Percentiles rank a stretch among this genome's conserved stretches.
These are phyloP conservation scores for Colletotrichum euphorbiae DNA, from an alignment of 2,329 filamentous ascomycete genomes.

Conservation along the genomic window DNA sequence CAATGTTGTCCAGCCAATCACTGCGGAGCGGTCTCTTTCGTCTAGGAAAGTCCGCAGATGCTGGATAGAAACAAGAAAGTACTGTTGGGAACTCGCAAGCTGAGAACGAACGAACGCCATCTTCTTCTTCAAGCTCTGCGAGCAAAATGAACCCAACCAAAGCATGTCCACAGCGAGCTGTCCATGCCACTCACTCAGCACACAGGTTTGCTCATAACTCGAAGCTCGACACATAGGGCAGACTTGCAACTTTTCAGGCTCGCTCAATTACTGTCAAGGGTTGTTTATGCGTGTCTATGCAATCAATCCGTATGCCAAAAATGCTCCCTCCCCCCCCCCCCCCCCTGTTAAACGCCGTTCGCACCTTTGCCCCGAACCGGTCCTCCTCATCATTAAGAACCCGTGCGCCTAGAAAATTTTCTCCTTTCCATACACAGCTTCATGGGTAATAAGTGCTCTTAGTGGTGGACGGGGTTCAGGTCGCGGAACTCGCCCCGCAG, in stretches of 20 bases:
- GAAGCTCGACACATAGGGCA: background rate
- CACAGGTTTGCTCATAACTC: slow-evolving; percentile 26
- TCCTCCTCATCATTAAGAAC: slow-evolving; percentile 2
- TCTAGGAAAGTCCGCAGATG: background rate
- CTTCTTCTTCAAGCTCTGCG: background rate
- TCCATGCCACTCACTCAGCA: slow-evolving; percentile 10
- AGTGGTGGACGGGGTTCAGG: slow-evolving; percentile 40
- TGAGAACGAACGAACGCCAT: background rate
- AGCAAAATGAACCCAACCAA: slow-evolving; percentile 27
- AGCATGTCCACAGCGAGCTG: background rate
- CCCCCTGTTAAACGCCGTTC: slow-evolving; percentile 16
- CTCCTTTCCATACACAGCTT: background rate
- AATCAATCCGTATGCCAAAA: background rate
- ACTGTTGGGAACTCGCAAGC: background rate
- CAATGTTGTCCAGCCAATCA: background rate
- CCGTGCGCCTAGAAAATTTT: background rate
- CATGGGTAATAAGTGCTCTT: background rate
- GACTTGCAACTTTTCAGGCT: slow-evolving; percentile 3
- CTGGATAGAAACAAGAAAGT: background rate
- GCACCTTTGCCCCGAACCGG: background rate
- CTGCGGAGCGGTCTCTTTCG: background rate
- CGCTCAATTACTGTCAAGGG: slow-evolving; percentile 27
- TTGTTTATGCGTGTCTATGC: slow-evolving; percentile 31
- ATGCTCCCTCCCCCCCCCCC: background rate
- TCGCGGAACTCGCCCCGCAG: slow-evolving; percentile 45